Conservation (phyloP, 768 basidiomycete species). For the Tricholoma bakamatsutake region DNA sequence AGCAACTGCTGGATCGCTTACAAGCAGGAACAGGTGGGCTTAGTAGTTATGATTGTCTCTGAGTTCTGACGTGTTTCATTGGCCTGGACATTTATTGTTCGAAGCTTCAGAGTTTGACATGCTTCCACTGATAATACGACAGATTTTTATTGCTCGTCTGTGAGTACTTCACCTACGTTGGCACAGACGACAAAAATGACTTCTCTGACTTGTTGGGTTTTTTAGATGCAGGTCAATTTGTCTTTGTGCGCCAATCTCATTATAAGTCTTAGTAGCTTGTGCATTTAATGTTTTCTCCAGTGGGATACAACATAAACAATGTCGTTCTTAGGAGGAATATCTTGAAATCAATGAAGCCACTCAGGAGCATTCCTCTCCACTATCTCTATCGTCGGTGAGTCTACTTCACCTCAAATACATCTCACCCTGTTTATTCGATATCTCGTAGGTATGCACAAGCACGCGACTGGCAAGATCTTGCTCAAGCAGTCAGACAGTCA, state of each 20-base stretch:
- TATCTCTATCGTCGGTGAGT: neutral
- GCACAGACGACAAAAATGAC: neutral
- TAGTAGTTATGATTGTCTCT: neutral
- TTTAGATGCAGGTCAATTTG: conserved; percentile 42
- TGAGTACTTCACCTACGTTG: conserved; percentile 22
- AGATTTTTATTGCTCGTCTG: conserved; percentile 43
- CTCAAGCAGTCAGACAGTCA: conserved; percentile 14
- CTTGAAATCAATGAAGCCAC: conserved; percentile 11
- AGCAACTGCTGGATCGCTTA: conserved; percentile 22
- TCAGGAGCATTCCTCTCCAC: neutral
- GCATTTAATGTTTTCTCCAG: conserved; percentile 11
- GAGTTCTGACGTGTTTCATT: neutral
- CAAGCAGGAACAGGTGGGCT: conserved; percentile 24
- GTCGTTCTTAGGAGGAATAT: neutral
- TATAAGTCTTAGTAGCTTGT: neutral
- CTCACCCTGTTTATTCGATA: neutral
- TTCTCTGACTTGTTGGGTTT: neutral
- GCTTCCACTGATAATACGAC: conserved; percentile 21
- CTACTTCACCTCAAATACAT: neutral
- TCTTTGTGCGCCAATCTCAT: conserved; percentile 32
- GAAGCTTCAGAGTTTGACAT: conserved; percentile 17
- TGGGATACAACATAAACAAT: conserved; percentile 27
- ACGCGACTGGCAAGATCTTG: conserved; percentile 21
- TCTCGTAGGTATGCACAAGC: conserved; percentile 18
- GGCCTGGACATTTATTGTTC: conserved; percentile 23